Evolutionary conservation across 441 rosid genomes (phyloP).

Genomic region (Raphanus hybrid): DNA sequence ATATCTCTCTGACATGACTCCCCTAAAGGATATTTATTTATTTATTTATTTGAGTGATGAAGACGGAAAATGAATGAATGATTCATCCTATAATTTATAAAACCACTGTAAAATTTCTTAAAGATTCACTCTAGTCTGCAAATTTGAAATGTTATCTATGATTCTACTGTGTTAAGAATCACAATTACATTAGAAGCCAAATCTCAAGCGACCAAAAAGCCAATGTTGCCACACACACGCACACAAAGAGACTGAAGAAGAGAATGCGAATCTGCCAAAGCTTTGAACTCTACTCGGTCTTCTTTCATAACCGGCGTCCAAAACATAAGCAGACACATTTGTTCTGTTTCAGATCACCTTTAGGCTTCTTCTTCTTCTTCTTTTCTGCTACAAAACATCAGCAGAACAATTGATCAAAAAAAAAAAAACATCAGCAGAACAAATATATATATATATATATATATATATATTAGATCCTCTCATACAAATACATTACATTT

Average conservation of each 20-base stretch:
- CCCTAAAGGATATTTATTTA: neutral
- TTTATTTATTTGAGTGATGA: neutral
- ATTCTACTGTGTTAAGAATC: conserved; percentile 23
- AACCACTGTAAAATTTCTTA: neutral
- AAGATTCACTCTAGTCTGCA: conserved; percentile 15
- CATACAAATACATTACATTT: no score
- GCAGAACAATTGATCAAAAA: no score
- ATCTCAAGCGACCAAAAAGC: conserved; percentile 34
- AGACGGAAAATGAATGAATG: neutral
- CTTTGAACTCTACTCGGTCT: neutral
- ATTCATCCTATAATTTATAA: neutral
- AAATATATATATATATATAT: no score
- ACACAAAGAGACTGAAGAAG: neutral
- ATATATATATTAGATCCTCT: no score
- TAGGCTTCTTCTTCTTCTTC: conserved; percentile 49
- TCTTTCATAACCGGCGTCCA: conserved; percentile 20
- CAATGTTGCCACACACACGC: conserved; percentile 18
- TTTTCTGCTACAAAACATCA: conserved; percentile 30
- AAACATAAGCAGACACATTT: conserved; percentile 63
- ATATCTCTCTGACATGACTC: neutral
- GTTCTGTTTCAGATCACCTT: conserved; percentile 56
- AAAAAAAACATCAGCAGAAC: conserved; percentile 33
- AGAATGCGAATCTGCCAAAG: conserved; percentile 14
- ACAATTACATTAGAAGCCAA: conserved; percentile 22
- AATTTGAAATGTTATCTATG: conserved; percentile 8